A percentile compares a stretch with the other conserved stretches of the same genome.
Conservation (phyloP, 306 rosid species). For the Gastrolobium bilobum region DNA sequence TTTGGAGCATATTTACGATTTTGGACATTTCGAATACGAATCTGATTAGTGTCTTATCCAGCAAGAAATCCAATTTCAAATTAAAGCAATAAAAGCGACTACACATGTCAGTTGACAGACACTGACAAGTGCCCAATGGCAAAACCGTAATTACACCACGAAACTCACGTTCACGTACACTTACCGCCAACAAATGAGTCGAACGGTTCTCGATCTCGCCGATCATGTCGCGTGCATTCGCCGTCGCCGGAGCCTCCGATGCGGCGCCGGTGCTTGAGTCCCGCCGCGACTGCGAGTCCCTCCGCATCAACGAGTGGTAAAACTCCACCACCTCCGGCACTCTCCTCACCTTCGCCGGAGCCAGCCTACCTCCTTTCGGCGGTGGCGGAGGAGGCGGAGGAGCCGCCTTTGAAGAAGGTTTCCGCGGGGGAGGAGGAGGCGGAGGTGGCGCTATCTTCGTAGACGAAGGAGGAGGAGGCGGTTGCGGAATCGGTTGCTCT, state of each 20-base stretch:
- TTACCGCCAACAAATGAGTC: conserved; percentile 83
- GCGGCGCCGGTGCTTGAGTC: conserved; percentile 59
- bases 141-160: conserved; percentile 50
- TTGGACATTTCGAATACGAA: conserved; percentile 49
- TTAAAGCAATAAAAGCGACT: conserved; percentile 54
- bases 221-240: conserved; percentile 97
- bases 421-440: conserved; percentile 52
- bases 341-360: conserved; percentile 76
- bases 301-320: conserved; percentile 93
- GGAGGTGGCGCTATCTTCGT: conserved; percentile 46
- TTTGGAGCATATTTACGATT: conserved; percentile 50
- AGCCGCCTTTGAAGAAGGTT: conserved; percentile 44
- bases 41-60: conserved; percentile 64
- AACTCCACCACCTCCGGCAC: conserved; percentile 98
- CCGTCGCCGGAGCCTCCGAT: conserved; percentile 63
- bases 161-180: conserved; percentile 52
- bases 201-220: conserved; percentile 99
- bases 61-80: conserved; percentile 53
- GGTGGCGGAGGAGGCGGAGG: conserved; percentile 89
- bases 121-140: conserved; percentile 63
- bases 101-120: conserved; percentile 55
- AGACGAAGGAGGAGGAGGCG: conserved; percentile 43
- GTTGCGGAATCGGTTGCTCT: conserved; percentile 53
- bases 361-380: conserved; percentile 57
- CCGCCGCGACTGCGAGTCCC: conserved; percentile 75